phyloP scores from a whole-genome alignment of 2,329 filamentous ascomycete genomes.

The Laburnicola sp. region DNA sequence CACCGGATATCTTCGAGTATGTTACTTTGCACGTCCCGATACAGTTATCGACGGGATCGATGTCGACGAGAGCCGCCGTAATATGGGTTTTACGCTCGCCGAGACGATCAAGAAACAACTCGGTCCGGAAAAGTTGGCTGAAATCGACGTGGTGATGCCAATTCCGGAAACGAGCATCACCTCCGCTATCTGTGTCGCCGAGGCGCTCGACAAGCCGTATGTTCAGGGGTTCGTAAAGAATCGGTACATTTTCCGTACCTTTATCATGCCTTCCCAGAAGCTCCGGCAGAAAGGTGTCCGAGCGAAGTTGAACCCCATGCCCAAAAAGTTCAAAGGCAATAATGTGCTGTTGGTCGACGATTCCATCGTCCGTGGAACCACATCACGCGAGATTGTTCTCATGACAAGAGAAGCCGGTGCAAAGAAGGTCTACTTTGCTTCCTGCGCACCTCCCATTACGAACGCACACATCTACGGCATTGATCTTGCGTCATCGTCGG shows the following conservation, averaged over 20 bases:
- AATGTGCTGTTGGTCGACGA: slow-evolving; percentile 87
- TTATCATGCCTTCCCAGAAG: slow-evolving; percentile 83
- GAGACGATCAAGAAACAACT: slow-evolving; percentile 70
- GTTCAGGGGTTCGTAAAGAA: slow-evolving; percentile 87
- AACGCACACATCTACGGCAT: slow-evolving; percentile 88
- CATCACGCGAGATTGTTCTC: slow-evolving; percentile 73
- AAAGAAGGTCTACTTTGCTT: slow-evolving; percentile 78
- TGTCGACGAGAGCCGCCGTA: slow-evolving; percentile 78
- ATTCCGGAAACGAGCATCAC: slow-evolving; percentile 84
- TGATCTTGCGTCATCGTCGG: slow-evolving; percentile 70
- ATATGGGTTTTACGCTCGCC: slow-evolving; percentile 83
- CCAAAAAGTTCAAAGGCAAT: slow-evolving; percentile 78
- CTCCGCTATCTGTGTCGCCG: slow-evolving; percentile 75
- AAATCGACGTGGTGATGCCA: slow-evolving; percentile 83
- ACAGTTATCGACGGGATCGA: slow-evolving; percentile 84
- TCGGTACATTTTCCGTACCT: slow-evolving; percentile 84
- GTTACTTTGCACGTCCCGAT: slow-evolving; percentile 88
- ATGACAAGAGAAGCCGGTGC: slow-evolving; percentile 88
- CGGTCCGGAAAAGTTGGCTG: slow-evolving; percentile 67
- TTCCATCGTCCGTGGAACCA: slow-evolving; percentile 85
- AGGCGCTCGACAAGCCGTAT: slow-evolving; percentile 73
- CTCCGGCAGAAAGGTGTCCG: slow-evolving; percentile 83
- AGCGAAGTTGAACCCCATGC: slow-evolving; percentile 85
- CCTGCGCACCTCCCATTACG: slow-evolving; percentile 79
- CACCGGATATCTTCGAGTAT: slow-evolving; percentile 84